A percentile compares a stretch with the other conserved stretches of the same genome.
phyloP scores from a whole-genome alignment of 495 filamentous ascomycete genomes.

The Podospora pseudoanserina region DNA sequence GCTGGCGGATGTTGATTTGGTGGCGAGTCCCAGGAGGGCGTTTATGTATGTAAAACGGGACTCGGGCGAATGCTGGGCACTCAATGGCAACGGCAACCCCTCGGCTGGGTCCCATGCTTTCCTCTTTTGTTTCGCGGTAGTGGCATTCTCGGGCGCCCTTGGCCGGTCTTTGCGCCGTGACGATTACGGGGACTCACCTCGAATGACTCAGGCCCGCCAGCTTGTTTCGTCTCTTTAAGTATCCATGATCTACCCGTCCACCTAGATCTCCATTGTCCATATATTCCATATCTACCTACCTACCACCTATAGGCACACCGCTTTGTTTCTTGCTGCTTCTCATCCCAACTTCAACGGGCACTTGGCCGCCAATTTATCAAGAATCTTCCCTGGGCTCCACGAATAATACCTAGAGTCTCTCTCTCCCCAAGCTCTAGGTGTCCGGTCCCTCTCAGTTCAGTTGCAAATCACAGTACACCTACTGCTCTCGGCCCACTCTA shows the following conservation, averaged over 20 bases:
- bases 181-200: constrained; percentile 5
- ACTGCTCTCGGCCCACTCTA: not conserved
- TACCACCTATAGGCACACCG: not conserved
- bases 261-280: not conserved
- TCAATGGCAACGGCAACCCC: not conserved
- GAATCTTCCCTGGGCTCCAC: not conserved
- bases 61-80: constrained; percentile 3
- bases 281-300: not conserved
- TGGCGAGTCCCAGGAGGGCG: constrained; percentile 9
- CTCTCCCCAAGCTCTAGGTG: not conserved
- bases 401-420: not conserved
- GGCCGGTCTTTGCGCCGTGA: not conserved
- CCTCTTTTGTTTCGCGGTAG: constrained; percentile 18
- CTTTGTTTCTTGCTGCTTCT: not conserved
- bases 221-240: not conserved
- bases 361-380: not conserved
- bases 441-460: not conserved
- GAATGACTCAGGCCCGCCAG: constrained; percentile 21
- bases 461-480: not conserved
- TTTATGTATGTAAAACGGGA: constrained; percentile 10
- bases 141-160: constrained; percentile 10
- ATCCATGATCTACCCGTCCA: constrained; percentile 2
- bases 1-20: not conserved
- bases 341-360: not conserved
- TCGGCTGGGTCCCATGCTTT: not conserved